Evolutionary conservation across 2,329 filamentous ascomycete species (phyloP).

Genomic region (Scleromitrula shiraiana): DNA sequence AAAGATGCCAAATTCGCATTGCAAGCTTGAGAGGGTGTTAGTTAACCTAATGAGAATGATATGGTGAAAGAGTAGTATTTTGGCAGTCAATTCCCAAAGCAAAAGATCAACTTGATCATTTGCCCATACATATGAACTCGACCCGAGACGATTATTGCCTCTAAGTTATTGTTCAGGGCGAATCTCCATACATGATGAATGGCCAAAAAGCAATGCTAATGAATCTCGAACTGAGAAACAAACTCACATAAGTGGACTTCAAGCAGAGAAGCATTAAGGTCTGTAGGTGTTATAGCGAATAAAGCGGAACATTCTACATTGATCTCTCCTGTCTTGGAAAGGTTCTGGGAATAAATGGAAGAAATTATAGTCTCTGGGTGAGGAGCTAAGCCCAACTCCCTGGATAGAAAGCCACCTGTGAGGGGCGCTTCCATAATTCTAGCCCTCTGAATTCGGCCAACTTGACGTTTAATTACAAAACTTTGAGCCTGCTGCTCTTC

Average conservation of each 20-base stretch:
- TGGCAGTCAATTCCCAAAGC: no score
- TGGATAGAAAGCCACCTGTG: constrained; percentile 16
- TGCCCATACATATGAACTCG: no score
- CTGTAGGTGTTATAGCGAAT: background rate
- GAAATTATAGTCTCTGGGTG: constrained; percentile 4
- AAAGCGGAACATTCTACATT: background rate
- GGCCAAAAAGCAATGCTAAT: no score
- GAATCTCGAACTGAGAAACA: background rate
- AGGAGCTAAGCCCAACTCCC: constrained; percentile 16
- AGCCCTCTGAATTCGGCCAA: constrained; percentile 19
- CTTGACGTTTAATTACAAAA: constrained; percentile 9
- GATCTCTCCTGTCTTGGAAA: background rate
- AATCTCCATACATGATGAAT: no score
- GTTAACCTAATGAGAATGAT: no score
- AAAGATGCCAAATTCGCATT: background rate
- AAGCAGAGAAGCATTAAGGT: background rate
- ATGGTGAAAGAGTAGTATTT: no score
- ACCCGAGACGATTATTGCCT: no score
- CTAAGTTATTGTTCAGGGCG: no score
- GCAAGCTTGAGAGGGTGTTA: background rate
- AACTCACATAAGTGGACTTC: background rate
- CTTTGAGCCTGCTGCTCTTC: constrained; percentile 15
- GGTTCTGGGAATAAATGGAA: constrained; percentile 1
- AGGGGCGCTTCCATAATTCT: constrained; percentile 14
- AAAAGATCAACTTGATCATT: no score